A percentile compares a stretch with the other conserved stretches of the same genome.
These are phyloP conservation scores for Prunus padus DNA, from an alignment of 306 rosid genomes.

Conservation along the genomic window DNA sequence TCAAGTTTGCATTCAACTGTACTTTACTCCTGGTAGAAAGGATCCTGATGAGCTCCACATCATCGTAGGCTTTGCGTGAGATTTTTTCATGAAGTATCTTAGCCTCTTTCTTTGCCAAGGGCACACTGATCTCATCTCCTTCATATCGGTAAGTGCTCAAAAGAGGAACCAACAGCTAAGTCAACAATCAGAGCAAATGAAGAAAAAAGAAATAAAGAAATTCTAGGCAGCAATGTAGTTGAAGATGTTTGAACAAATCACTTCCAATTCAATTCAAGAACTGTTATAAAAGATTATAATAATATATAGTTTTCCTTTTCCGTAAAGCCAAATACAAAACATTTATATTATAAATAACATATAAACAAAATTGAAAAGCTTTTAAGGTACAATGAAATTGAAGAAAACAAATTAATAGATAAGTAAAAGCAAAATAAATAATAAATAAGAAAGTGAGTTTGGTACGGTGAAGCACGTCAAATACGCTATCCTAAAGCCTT, in stretches of 20 bases:
- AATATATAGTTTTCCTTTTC: no score
- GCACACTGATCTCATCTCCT: slow-evolving; percentile 72
- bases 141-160: slow-evolving; percentile 64
- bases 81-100: slow-evolving; percentile 69
- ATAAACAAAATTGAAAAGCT: no score
- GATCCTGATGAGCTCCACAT: slow-evolving; percentile 70
- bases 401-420: no score
- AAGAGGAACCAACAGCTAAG: slow-evolving; percentile 84
- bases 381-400: no score
- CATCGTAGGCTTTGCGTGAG: slow-evolving; percentile 48
- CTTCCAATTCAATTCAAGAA: not conserved
- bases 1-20: slow-evolving; percentile 66
- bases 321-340: no score
- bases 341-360: no score
- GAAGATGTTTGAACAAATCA: not conserved
- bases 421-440: no score
- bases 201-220: not conserved
- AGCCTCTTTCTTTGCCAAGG: slow-evolving; percentile 71
- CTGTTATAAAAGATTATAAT: no score
- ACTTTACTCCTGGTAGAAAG: slow-evolving; percentile 70
- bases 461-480: no score
- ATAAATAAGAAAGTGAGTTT: no score
- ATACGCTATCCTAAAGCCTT: no score
- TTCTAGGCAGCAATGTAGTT: slow-evolving; percentile 5
- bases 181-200: not conserved